Percentiles rank a stretch among this genome's conserved stretches.
Evolutionary conservation across 179 eudicot species (phyloP).

Genomic region (Heliamphora pulchella): DNA sequence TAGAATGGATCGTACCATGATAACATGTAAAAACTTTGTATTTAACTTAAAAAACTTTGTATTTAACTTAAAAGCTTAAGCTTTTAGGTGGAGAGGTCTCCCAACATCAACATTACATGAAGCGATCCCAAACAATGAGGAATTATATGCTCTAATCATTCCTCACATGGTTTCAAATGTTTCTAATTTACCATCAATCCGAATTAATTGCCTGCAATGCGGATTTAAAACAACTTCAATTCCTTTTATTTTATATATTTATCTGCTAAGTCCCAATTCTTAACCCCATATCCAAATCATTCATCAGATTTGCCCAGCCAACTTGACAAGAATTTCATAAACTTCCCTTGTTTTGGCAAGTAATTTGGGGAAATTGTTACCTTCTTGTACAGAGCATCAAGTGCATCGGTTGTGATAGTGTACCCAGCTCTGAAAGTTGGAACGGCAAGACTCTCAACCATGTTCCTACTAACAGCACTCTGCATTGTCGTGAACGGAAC

Average conservation of each 20-base stretch:
- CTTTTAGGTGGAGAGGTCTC: too few relatives aligned
- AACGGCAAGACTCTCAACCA: conserved; percentile 86
- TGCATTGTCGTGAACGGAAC: conserved; percentile 90
- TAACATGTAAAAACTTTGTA: background rate
- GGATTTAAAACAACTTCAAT: background rate
- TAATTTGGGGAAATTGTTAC: conserved; percentile 22
- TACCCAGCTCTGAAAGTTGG: conserved; percentile 94
- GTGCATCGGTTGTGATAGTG: conserved; percentile 76
- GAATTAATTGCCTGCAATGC: background rate
- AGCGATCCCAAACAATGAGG: too few relatives aligned
- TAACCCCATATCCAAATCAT: too few relatives aligned
- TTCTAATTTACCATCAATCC: background rate
- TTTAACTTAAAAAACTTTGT: background rate
- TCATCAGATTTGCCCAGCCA: background rate
- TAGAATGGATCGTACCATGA: too few relatives aligned
- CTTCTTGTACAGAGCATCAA: conserved; percentile 88
- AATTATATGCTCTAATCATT: background rate
- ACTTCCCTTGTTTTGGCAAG: too few relatives aligned
- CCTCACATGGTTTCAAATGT: background rate
- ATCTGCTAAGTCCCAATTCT: background rate
- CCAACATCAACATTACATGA: too few relatives aligned
- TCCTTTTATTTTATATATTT: background rate
- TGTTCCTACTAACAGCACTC: conserved; percentile 80
- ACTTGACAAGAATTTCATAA: background rate
- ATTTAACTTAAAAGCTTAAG: background rate